phyloP scores from a whole-genome alignment of 2,329 filamentous ascomycete species.

The Hypocreales sp. region DNA sequence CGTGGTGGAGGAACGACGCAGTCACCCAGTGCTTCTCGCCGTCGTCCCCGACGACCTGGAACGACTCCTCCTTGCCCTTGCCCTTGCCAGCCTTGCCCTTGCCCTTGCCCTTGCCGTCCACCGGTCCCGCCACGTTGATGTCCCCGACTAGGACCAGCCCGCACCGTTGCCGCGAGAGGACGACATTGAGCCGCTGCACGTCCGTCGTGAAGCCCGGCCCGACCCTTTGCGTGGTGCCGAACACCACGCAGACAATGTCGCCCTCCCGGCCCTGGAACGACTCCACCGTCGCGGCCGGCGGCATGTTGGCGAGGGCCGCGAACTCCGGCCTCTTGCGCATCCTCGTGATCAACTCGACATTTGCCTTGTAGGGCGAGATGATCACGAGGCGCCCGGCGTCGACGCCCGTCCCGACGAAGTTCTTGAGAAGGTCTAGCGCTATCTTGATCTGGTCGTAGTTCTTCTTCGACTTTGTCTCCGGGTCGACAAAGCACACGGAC shows the following conservation, averaged over 20 bases:
- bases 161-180: slow-evolving; percentile 6
- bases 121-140: slow-evolving; percentile 4
- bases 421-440: slow-evolving; percentile 6
- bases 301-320: slow-evolving; percentile 3
- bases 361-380: slow-evolving; percentile 7
- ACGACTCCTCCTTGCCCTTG: too few relatives aligned
- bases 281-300: slow-evolving; percentile 5
- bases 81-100: too few relatives aligned
- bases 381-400: slow-evolving; percentile 4
- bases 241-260: slow-evolving; percentile 8
- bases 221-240: slow-evolving; percentile 4
- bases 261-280: slow-evolving; percentile 9
- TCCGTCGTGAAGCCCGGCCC: slow-evolving; percentile 6
- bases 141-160: slow-evolving; percentile 8
- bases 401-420: slow-evolving; percentile 3
- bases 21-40: too few relatives aligned
- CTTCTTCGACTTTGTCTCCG: slow-evolving; percentile 2
- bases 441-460: slow-evolving; percentile 6
- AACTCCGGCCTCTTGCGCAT: slow-evolving; percentile 3
- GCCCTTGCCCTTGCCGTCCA: too few relatives aligned
- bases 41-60: too few relatives aligned
- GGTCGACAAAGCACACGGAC: slow-evolving; percentile 1
- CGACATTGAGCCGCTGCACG: slow-evolving; percentile 5
- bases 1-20: too few relatives aligned
- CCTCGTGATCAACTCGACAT: slow-evolving; percentile 3